Evolutionary conservation across 2,329 filamentous ascomycete species (phyloP).

Genomic region (Monilinia fructicola): DNA sequence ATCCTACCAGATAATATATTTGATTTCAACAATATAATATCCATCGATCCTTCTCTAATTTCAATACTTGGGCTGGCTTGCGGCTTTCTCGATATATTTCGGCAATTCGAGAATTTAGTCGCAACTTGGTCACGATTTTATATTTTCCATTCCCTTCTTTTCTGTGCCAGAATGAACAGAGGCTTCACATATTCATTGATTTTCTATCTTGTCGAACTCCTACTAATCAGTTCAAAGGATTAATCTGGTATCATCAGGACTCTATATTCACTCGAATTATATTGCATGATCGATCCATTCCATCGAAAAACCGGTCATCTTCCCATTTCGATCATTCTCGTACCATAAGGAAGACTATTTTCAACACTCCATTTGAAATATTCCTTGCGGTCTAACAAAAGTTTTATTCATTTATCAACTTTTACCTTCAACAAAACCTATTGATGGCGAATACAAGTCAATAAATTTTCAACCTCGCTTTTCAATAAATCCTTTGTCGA

Average conservation of each 20-base stretch:
- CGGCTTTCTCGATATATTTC: neutral
- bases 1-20: neutral
- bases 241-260: conserved; percentile 25
- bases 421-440: conserved; percentile 19
- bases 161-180: conserved; percentile 28
- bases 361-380: conserved; percentile 14
- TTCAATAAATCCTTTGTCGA: conserved; percentile 26
- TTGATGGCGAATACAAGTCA: conserved; percentile 38
- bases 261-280: conserved; percentile 26
- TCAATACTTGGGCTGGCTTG: neutral
- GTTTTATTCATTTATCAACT: conserved; percentile 23
- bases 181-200: conserved; percentile 24
- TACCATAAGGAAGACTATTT: conserved; percentile 13
- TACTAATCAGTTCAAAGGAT: conserved; percentile 30
- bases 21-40: neutral
- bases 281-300: conserved; percentile 37
- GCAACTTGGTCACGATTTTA: conserved; percentile 17
- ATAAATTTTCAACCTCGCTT: conserved; percentile 34
- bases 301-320: conserved; percentile 31
- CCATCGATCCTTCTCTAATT: neutral
- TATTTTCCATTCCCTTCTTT: conserved; percentile 20
- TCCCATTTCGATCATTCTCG: conserved; percentile 24
- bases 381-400: conserved; percentile 21
- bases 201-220: conserved; percentile 15
- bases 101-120: conserved; percentile 13